Base-by-base conservation (phyloP, 805 yeast genomes). In the Yarrowia sp. region DNA sequence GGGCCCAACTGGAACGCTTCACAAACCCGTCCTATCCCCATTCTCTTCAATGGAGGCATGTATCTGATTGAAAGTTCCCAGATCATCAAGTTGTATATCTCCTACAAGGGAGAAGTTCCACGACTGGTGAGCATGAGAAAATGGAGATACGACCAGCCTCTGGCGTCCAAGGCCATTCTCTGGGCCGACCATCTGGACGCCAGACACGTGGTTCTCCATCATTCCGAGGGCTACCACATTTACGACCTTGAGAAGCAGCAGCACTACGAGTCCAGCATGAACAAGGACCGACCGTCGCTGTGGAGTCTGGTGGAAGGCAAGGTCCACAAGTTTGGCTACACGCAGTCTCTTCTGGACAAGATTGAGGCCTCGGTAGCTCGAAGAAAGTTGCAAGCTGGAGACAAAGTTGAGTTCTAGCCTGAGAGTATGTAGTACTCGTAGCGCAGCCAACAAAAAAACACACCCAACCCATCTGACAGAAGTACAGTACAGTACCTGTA, bases 251-350 rank as follows among this genome's bases (percentile, higher is more conserved):
- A 56, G 14, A 30, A 30, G 39, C 9, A 42, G 19, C 47, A 24
- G 49, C 63, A 56, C 9, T 30, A 33, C 19, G 49, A 56, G 49
- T 44, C 43, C 13, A 20, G 10, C 13, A n/a, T 42, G 14, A 42
- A 42, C 39, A 42, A 40, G 8, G 63, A 56, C 17, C 20, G 49
- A 3, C 39, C 49, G 15, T 56, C 47, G 13, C 34, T 56, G 39
- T 56, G 63, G 63, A 40, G 63, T 30, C 43, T 56, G 17, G 39
- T 60, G 34, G 66, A 60, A 20, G 52, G 53, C 1, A 60, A 60
- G 38, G 14, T 60, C 10, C 52, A 44, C 20, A 36, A 44, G 36
- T 60, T 44, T 15, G 42, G 53, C 19, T 60, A 19, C 66, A 44
- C 66, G 5, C 53, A 43, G 20, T 4, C 10, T 0, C 20, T 60